Conservation (phyloP, 129 eudicot genomes). For the Escallonia rubra region DNA sequence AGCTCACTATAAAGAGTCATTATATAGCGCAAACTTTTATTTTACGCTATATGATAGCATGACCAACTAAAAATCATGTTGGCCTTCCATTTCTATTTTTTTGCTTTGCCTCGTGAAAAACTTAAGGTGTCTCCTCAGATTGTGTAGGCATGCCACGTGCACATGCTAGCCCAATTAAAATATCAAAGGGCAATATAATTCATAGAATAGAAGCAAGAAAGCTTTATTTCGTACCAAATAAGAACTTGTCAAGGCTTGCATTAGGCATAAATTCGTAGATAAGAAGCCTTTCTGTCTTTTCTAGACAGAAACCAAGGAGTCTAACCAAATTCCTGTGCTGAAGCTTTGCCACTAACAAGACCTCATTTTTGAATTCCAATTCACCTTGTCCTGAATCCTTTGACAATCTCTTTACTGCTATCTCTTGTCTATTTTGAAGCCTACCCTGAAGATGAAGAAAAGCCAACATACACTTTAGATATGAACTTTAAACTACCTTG, state of each 20-base stretch:
- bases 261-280: constrained; percentile 34
- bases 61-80: no score
- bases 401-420: constrained; percentile 30
- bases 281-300: constrained; percentile 27
- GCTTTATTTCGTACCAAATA: constrained; percentile 19
- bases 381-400: constrained; percentile 22
- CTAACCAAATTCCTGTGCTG: constrained; percentile 29
- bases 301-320: constrained; percentile 28
- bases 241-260: constrained; percentile 28
- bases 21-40: no score
- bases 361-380: constrained; percentile 32
- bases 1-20: no score
- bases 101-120: no score
- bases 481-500: no score
- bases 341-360: constrained; percentile 23
- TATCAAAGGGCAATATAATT: no score
- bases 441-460: constrained; percentile 12
- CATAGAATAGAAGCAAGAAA: no score
- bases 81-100: no score
- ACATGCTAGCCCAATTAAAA: no score
- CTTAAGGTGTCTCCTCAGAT: no score
- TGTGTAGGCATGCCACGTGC: no score
- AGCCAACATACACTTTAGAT: neutral
- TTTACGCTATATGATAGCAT: neutral
- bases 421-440: constrained; percentile 17